These are phyloP conservation scores for Hygrocybe coccinea DNA, from an alignment of 768 basidiomycete species.

Conservation along the genomic window DNA sequence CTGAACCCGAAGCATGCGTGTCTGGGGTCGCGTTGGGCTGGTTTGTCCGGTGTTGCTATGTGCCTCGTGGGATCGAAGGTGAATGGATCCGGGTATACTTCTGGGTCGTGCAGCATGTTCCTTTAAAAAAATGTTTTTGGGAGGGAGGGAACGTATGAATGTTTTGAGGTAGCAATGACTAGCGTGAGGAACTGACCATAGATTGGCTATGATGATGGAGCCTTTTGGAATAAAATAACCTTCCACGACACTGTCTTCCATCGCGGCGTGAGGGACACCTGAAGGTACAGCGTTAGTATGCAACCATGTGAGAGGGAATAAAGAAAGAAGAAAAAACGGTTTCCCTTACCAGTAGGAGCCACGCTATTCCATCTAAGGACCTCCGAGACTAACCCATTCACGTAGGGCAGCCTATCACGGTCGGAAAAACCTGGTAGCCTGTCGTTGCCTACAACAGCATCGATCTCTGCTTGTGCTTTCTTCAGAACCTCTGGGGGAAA, in stretches of 20 bases:
- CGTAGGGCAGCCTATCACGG: constrained; percentile 52
- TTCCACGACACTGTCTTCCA: constrained; percentile 55
- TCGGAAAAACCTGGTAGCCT: constrained; percentile 58
- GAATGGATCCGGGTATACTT: constrained; percentile 48
- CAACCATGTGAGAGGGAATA: constrained; percentile 12
- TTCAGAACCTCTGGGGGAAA: constrained; percentile 48
- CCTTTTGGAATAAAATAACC: constrained; percentile 61
- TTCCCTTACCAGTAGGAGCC: constrained; percentile 36
- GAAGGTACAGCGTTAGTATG: constrained; percentile 1
- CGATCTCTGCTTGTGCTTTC: constrained; percentile 62
- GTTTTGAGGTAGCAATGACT: neutral
- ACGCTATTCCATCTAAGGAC: constrained; percentile 49
- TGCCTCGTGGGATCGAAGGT: constrained; percentile 59
- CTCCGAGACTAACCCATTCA: constrained; percentile 57
- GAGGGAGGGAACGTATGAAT: neutral
- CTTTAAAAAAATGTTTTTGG: constrained; percentile 19
- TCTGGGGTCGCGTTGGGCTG: constrained; percentile 52
- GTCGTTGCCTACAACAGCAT: constrained; percentile 52
- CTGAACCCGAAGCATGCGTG: constrained; percentile 67
- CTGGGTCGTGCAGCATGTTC: constrained; percentile 52
- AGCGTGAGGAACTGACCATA: constrained; percentile 33
- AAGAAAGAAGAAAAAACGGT: constrained; percentile 5
- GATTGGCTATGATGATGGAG: constrained; percentile 46
- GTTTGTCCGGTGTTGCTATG: constrained; percentile 38
- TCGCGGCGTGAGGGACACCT: constrained; percentile 53